These are phyloP conservation scores for Auxenochlorella pyrenoidosa DNA, from an alignment of 139 green algal genomes.

Conservation along the genomic window DNA sequence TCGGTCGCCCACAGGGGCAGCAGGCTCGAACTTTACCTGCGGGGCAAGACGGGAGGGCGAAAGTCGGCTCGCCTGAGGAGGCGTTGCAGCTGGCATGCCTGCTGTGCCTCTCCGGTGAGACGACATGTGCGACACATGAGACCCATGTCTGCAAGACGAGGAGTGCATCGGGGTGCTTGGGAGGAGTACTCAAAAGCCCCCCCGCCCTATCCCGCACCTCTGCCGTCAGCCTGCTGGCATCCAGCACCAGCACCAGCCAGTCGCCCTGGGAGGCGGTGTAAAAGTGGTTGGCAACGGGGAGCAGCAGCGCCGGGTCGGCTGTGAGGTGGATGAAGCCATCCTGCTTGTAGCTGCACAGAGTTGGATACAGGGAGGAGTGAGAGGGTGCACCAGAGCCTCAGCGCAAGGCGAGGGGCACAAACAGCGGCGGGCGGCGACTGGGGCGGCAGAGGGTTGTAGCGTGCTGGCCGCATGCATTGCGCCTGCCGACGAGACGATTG, in stretches of 20 bases:
- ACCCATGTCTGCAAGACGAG: no score
- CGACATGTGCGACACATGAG: no score
- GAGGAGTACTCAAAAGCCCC: no score
- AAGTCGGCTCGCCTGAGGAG: no score
- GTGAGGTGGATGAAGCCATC: conserved; percentile 85
- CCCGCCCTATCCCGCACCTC: conserved; percentile 49
- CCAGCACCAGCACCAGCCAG: conserved; percentile 60
- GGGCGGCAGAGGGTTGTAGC: background rate
- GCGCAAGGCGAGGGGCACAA: no score
- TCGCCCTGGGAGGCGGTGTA: conserved; percentile 50
- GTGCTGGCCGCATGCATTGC: background rate
- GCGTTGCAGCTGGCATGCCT: no score
- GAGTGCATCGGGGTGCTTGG: no score
- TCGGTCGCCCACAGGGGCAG: conserved; percentile 68
- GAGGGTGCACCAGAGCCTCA: no score
- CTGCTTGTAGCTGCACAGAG: conserved; percentile 49
- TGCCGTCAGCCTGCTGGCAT: conserved; percentile 41
- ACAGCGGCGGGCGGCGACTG: background rate
- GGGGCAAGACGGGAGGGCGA: background rate
- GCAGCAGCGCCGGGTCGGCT: conserved; percentile 62
- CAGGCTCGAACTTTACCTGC: conserved; percentile 74
- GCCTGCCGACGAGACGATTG: background rate
- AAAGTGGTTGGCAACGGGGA: conserved; percentile 78
- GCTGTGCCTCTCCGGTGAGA: no score
- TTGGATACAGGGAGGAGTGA: background rate